Evolutionary conservation across 345 rosid species (phyloP).

Genomic region (Garcia nutans): DNA sequence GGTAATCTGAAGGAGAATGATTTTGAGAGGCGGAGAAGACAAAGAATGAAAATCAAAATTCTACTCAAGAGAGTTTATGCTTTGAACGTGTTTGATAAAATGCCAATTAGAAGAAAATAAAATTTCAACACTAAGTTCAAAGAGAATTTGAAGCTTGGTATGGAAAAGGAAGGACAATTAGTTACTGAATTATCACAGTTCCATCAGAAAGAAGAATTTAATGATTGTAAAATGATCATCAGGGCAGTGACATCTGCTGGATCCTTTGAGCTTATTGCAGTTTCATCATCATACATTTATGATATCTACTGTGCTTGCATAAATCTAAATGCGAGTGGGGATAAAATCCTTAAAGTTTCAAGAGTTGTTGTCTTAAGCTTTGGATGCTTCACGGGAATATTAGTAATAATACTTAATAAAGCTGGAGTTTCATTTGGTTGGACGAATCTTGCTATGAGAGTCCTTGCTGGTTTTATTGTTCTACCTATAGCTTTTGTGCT

Average conservation of each 20-base stretch:
- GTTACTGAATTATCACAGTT: too few relatives aligned
- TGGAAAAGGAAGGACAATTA: too few relatives aligned
- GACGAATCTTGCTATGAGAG: conserved; percentile 97
- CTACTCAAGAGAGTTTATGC: too few relatives aligned
- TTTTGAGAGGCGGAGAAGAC: too few relatives aligned
- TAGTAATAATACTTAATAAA: conserved; percentile 79
- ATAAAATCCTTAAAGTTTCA: conserved; percentile 65
- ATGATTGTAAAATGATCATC: background rate
- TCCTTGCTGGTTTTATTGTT: conserved; percentile 80
- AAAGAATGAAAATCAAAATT: too few relatives aligned
- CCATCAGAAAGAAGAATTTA: too few relatives aligned
- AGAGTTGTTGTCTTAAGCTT: conserved; percentile 69
- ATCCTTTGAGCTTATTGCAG: conserved; percentile 82
- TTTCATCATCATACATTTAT: conserved; percentile 83
- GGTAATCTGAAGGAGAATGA: too few relatives aligned
- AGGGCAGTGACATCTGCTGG: conserved; percentile 99
- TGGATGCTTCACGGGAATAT: conserved; percentile 92
- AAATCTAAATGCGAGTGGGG: conserved; percentile 75
- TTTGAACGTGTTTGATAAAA: too few relatives aligned
- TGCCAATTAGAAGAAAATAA: too few relatives aligned
- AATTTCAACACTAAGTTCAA: too few relatives aligned
- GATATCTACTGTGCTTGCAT: conserved; percentile 87
- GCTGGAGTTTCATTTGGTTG: conserved; percentile 89
- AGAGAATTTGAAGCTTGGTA: too few relatives aligned
- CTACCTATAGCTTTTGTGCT: conserved; percentile 90